phyloP scores from a whole-genome alignment of 2,329 filamentous ascomycete species.

The Fusarium miscanthi region DNA sequence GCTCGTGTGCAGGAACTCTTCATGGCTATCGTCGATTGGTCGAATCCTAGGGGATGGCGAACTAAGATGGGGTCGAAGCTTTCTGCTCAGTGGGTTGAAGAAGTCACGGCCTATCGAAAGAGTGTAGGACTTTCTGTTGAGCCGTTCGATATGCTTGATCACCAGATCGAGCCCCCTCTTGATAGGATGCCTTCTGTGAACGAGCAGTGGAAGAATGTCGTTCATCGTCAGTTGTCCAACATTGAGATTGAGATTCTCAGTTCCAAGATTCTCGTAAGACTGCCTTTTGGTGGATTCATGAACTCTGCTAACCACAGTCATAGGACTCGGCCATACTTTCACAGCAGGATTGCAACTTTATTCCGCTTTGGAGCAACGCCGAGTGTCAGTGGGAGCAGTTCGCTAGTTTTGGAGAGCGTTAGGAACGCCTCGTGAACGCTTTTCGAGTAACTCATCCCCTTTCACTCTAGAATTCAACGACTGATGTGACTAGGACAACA shows the following conservation, averaged over 20 bases:
- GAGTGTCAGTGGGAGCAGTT: conserved; percentile 43
- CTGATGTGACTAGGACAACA: conserved; percentile 28
- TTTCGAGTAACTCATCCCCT: conserved; percentile 23
- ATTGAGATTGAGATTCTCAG: conserved; percentile 40
- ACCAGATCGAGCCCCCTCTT: conserved; percentile 23
- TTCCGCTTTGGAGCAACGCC: conserved; percentile 38
- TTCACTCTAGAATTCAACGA: accelerated
- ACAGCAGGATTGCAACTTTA: conserved; percentile 32
- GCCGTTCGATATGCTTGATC: conserved; percentile 12
- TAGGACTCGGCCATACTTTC: conserved; percentile 33
- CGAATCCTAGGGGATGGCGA: conserved; percentile 30
- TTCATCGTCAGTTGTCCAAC: conserved; percentile 30
- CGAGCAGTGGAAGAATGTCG: conserved; percentile 38
- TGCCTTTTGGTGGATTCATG: accelerated
- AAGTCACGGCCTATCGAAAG: not conserved
- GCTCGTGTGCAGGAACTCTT: conserved; percentile 25
- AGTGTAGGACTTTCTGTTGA: not conserved
- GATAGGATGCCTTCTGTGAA: conserved; percentile 21
- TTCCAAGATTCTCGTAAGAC: conserved; percentile 32
- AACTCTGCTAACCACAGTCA: not conserved
- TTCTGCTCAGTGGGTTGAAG: conserved; percentile 17
- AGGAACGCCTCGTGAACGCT: conserved; percentile 37
- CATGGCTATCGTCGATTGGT: conserved; percentile 38
- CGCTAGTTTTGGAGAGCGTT: conserved; percentile 40
- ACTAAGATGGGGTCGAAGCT: conserved; percentile 30